phyloP scores from a whole-genome alignment of 2,329 filamentous ascomycete genomes.

The Parafenestella ontariensis region DNA sequence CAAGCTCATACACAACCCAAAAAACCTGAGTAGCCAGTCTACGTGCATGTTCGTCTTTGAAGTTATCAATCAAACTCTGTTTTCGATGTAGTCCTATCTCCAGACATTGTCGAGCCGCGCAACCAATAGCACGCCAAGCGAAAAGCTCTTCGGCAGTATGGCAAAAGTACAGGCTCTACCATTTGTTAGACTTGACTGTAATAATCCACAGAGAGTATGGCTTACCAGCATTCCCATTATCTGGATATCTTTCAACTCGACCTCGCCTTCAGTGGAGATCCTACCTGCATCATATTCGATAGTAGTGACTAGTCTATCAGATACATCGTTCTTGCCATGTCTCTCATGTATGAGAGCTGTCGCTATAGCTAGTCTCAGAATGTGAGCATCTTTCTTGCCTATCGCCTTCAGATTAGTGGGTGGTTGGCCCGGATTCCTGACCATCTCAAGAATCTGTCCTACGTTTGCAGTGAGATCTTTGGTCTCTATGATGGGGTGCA shows the following conservation, averaged over 20 bases:
- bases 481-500: constrained; percentile 26
- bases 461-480: constrained; percentile 12
- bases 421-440: constrained; percentile 2
- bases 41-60: constrained; percentile 16
- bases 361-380: constrained; percentile 23
- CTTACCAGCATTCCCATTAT: constrained; percentile 28
- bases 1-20: constrained; percentile 30
- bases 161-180: constrained; percentile 25
- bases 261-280: constrained; percentile 15
- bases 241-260: constrained; percentile 28
- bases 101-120: constrained; percentile 24
- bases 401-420: background rate
- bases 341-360: constrained; percentile 24
- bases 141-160: constrained; percentile 28
- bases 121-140: constrained; percentile 27
- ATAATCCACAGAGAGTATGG: background rate
- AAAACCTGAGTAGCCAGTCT: constrained; percentile 24
- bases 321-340: constrained; percentile 20
- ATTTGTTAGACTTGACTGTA: background rate
- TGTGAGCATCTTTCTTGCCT: constrained; percentile 19
- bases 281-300: constrained; percentile 24
- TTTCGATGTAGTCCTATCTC: constrained; percentile 30
- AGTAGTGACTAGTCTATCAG: constrained; percentile 14
- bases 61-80: constrained; percentile 25
- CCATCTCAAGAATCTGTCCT: constrained; percentile 10